Evolutionary conservation across 495 filamentous ascomycete species (phyloP).

Genomic region (Lophiotrema nucula): DNA sequence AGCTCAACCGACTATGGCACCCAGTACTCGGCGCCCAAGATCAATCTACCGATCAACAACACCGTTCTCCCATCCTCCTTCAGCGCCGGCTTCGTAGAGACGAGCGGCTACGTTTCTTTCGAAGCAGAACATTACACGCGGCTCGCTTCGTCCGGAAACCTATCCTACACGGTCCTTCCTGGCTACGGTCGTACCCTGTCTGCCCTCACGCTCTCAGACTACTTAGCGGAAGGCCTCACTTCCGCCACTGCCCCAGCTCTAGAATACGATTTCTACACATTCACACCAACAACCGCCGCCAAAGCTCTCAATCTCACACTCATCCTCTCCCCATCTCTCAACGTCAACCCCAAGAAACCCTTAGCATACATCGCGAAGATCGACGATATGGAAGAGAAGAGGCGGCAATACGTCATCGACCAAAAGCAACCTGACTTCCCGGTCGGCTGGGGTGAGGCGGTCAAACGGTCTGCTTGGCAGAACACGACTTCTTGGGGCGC

Average conservation of each 20-base stretch:
- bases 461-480: slow-evolving; percentile 60
- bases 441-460: slow-evolving; percentile 56
- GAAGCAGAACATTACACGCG: slow-evolving; percentile 55
- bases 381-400: slow-evolving; percentile 46
- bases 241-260: slow-evolving; percentile 53
- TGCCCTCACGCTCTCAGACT: slow-evolving; percentile 57
- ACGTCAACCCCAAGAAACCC: slow-evolving; percentile 58
- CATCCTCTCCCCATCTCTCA: slow-evolving; percentile 59
- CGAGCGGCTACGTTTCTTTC: slow-evolving; percentile 60
- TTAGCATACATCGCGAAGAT: slow-evolving; percentile 62
- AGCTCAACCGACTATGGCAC: slow-evolving; percentile 55
- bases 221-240: slow-evolving; percentile 50
- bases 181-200: slow-evolving; percentile 59
- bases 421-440: slow-evolving; percentile 47
- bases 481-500: slow-evolving; percentile 55
- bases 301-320: slow-evolving; percentile 59
- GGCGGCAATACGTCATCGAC: slow-evolving; percentile 53
- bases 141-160: slow-evolving; percentile 38
- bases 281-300: slow-evolving; percentile 41
- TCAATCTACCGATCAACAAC: slow-evolving; percentile 60
- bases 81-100: slow-evolving; percentile 63
- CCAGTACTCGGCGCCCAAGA: slow-evolving; percentile 50
- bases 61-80: slow-evolving; percentile 55
- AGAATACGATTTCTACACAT: slow-evolving; percentile 66
- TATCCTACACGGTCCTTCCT: slow-evolving; percentile 46